Percentiles rank a stretch among this genome's conserved stretches.
phyloP scores from a whole-genome alignment of 441 rosid species.

The Populus hybrid region DNA sequence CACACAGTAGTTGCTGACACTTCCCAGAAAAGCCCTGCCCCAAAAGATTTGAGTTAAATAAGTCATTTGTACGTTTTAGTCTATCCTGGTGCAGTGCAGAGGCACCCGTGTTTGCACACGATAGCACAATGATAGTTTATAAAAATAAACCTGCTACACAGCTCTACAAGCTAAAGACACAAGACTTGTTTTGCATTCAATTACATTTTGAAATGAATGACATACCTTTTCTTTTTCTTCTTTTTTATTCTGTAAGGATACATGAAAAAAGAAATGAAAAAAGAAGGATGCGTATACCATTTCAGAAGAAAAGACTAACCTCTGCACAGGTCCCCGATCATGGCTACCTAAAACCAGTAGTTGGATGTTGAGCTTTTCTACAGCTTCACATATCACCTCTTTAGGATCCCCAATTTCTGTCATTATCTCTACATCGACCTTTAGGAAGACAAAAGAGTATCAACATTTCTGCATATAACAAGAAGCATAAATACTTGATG shows the following conservation, averaged over 20 bases:
- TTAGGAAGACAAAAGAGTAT: background rate
- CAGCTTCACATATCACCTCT: constrained; percentile 55
- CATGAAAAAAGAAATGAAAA: background rate
- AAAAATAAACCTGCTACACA: too few species aligned
- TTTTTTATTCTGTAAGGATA: background rate
- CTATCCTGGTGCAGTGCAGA: too few species aligned
- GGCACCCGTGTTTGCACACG: background rate
- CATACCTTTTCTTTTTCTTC: too few species aligned
- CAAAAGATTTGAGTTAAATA: background rate
- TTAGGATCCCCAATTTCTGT: constrained; percentile 63
- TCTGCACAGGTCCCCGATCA: constrained; percentile 55
- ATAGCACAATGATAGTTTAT: too few species aligned
- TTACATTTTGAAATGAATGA: too few species aligned
- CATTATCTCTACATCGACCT: constrained; percentile 51
- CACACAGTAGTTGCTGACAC: constrained; percentile 31
- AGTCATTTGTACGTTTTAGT: background rate
- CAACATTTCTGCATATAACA: background rate
- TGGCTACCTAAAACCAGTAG: constrained; percentile 65
- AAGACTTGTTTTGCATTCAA: too few species aligned
- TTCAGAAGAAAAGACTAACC: constrained; percentile 38
- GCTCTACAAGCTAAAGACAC: too few species aligned
- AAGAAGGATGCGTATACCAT: background rate
- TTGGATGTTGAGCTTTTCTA: constrained; percentile 49
- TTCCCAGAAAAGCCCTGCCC: constrained; percentile 52
- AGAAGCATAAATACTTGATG: background rate